phyloP scores from a whole-genome alignment of 441 rosid species.

The Flueggea neowawraea region DNA sequence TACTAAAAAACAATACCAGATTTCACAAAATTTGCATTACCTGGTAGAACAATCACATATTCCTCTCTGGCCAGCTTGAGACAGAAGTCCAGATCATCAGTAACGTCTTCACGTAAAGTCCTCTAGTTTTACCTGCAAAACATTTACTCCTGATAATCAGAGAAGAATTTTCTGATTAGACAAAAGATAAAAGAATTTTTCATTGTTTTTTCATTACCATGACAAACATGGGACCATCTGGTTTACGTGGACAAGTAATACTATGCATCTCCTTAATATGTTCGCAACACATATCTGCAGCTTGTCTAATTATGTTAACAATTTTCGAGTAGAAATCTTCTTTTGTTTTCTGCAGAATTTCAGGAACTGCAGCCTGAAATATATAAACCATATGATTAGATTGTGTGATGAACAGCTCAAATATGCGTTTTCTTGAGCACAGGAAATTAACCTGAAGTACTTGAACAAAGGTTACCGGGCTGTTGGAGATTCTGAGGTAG shows the following conservation, averaged over 20 bases:
- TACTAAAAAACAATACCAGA: no score
- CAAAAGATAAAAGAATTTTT: background rate
- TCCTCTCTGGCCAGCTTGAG: constrained; percentile 22
- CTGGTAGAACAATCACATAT: constrained; percentile 20
- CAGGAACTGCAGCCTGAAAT: constrained; percentile 65
- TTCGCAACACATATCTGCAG: constrained; percentile 46
- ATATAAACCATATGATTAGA: background rate
- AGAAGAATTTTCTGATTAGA: background rate
- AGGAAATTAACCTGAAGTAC: constrained; percentile 2
- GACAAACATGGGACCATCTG: constrained; percentile 49
- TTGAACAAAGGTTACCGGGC: constrained; percentile 47
- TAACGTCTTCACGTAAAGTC: constrained; percentile 15
- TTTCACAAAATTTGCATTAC: constrained; percentile 3
- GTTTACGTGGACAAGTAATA: constrained; percentile 53
- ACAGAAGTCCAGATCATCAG: constrained; percentile 28
- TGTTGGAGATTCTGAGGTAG: constrained; percentile 22
- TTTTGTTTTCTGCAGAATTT: constrained; percentile 53
- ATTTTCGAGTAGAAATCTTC: constrained; percentile 54
- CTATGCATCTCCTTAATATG: constrained; percentile 51
- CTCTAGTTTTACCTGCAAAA: constrained; percentile 18
- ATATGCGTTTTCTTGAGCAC: background rate
- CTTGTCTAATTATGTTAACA: constrained; percentile 32
- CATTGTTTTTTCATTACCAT: constrained; percentile 28
- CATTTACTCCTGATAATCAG: background rate
- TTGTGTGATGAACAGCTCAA: background rate